Conservation (phyloP, 1,139 yeast genomes). For the Pichiaceae sp. region DNA sequence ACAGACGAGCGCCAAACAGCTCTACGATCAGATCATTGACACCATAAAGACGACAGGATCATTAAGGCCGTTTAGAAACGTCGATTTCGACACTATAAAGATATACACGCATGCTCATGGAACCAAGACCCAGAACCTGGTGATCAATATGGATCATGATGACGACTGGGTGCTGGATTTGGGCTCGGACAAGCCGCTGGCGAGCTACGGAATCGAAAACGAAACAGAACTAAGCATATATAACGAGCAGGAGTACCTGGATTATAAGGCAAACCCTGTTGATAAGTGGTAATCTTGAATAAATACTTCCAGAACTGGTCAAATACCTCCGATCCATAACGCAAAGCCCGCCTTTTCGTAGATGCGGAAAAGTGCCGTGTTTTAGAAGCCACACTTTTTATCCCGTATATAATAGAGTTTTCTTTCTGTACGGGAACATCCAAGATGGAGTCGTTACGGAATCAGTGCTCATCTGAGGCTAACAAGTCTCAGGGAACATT, state of each 20-base stretch:
- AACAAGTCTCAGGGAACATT: not conserved
- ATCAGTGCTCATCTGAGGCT: not conserved
- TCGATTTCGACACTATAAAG: slow-evolving; percentile 70
- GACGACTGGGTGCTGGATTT: slow-evolving; percentile 56
- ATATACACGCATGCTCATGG: slow-evolving; percentile 94
- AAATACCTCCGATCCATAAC: not conserved
- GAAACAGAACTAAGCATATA: slow-evolving; percentile 87
- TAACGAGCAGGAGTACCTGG: slow-evolving; percentile 56
- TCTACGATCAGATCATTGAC: slow-evolving; percentile 38
- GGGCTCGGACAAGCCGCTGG: slow-evolving; percentile 35
- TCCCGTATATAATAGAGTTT: no score
- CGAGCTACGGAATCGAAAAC: slow-evolving; percentile 70
- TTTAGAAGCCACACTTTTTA: no score
- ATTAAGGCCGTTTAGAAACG: slow-evolving; percentile 74
- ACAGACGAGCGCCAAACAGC: slow-evolving; percentile 54
- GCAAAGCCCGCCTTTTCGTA: no score
- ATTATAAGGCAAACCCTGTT: slow-evolving; percentile 71
- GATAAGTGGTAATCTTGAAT: slow-evolving; percentile 86
- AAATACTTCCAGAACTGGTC: not conserved
- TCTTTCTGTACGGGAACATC: no score
- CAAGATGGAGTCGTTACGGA: not conserved
- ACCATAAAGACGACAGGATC: slow-evolving; percentile 60
- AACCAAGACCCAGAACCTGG: slow-evolving; percentile 85
- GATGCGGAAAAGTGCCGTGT: no score
- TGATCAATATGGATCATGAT: slow-evolving; percentile 77